Conservation (phyloP, 768 basidiomycete genomes). For the Naganishia onofrii region DNA sequence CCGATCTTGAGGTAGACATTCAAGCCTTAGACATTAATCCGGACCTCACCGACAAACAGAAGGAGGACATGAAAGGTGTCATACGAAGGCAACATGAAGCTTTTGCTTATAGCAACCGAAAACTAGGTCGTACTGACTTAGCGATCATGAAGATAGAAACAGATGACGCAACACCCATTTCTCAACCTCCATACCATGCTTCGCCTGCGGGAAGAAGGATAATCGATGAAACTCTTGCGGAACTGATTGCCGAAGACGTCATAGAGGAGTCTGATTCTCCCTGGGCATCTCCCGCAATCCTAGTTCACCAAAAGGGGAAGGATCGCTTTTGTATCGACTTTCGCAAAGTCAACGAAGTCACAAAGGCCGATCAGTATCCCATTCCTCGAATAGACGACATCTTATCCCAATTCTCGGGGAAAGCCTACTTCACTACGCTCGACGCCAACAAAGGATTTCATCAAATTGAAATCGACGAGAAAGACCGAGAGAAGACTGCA, state of each 20-base stretch:
- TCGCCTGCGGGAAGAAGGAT: conserved; percentile 14
- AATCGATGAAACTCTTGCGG: neutral
- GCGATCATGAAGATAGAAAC: conserved; percentile 1
- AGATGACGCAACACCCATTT: conserved; percentile 20
- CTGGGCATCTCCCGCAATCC: conserved; percentile 25
- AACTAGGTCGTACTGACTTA: conserved; percentile 18
- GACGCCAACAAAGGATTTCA: conserved; percentile 27
- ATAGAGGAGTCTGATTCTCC: conserved; percentile 30
- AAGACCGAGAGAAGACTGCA: conserved; percentile 24
- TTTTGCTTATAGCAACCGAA: conserved; percentile 15
- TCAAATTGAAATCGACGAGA: conserved; percentile 17
- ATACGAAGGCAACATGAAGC: conserved; percentile 6
- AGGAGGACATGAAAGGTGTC: neutral
- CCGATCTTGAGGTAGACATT: neutral
- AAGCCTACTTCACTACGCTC: neutral
- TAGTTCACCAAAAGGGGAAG: conserved; percentile 28
- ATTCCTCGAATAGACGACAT: too few species aligned
- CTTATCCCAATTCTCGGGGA: neutral
- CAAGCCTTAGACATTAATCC: conserved; percentile 23
- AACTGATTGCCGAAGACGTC: too few species aligned
- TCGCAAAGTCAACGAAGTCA: too few species aligned
- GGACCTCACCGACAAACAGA: neutral
- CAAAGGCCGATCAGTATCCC: too few species aligned
- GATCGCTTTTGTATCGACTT: conserved; percentile 17
- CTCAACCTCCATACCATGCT: conserved; percentile 26